Percentiles rank a stretch among this genome's conserved stretches.
Evolutionary conservation across 768 basidiomycete genomes (phyloP).

Genomic region (Ramaria sp.): DNA sequence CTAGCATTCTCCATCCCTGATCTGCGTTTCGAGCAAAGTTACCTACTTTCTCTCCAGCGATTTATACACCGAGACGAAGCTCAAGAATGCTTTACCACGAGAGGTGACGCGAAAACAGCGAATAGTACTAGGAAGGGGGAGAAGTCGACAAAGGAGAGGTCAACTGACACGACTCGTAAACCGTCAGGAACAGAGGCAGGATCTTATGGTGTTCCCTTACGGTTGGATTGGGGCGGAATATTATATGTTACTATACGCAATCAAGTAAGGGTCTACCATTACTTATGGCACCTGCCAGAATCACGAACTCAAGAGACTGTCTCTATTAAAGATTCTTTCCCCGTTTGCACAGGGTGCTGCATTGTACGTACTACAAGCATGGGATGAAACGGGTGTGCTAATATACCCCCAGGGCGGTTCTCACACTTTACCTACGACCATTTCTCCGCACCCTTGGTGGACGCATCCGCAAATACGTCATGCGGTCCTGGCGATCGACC

Average conservation of each 20-base stretch:
- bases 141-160: background rate
- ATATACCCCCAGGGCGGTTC: constrained; percentile 29
- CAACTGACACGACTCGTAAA: no score
- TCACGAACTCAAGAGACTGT: background rate
- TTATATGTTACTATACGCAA: constrained; percentile 56
- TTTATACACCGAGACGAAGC: background rate
- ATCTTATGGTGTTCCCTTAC: constrained; percentile 25
- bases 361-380: constrained; percentile 35
- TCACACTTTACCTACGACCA: constrained; percentile 34
- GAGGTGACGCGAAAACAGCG: background rate
- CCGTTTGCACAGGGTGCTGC: constrained; percentile 57
- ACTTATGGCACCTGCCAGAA: background rate
- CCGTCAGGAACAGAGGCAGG: constrained; percentile 5
- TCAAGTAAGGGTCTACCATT: constrained; percentile 35
- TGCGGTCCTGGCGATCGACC: constrained; percentile 1
- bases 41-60: constrained; percentile 24
- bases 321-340: constrained; percentile 1
- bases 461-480: constrained; percentile 18
- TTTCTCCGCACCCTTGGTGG: constrained; percentile 27
- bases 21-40: constrained; percentile 66
- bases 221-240: constrained; percentile 47
- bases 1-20: constrained; percentile 53
- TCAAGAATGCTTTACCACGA: background rate
- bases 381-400: background rate
- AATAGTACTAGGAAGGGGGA: background rate